Percentiles rank a stretch among this genome's conserved stretches.
Evolutionary conservation across 257 asterid species (phyloP).

Genomic region (Buddleja alternifolia): DNA sequence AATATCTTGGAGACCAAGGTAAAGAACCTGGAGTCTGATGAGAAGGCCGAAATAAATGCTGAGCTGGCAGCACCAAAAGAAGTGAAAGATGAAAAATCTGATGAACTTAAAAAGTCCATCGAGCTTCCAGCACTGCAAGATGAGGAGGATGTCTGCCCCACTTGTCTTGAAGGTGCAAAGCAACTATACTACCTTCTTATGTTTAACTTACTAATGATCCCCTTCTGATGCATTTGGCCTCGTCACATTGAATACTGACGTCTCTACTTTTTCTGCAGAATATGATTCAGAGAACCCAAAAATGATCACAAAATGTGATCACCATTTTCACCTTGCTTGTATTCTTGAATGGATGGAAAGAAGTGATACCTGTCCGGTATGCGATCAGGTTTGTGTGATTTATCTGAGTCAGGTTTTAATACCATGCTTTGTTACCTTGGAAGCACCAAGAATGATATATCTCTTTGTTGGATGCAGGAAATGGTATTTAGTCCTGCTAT

Average conservation of each 20-base stretch:
- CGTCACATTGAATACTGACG: slow-evolving; percentile 14
- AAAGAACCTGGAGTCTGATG: slow-evolving; percentile 53
- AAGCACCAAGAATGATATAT: slow-evolving; percentile 19
- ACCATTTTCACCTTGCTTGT: slow-evolving; percentile 89
- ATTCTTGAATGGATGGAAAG: slow-evolving; percentile 99
- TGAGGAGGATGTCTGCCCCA: slow-evolving; percentile 89
- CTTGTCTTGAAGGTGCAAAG: slow-evolving; percentile 84
- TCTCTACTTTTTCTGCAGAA: slow-evolving; percentile 53
- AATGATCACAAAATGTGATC: slow-evolving; percentile 82
- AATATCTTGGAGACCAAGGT: slow-evolving; percentile 53
- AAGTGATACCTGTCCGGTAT: slow-evolving; percentile 87
- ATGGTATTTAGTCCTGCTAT: slow-evolving; percentile 61
- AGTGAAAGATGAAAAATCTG: slow-evolving; percentile 56
- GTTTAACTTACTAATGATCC: slow-evolving; percentile 9
- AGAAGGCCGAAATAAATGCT: slow-evolving; percentile 34
- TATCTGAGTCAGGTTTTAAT: not conserved
- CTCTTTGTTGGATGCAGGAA: slow-evolving; percentile 56
- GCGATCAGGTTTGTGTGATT: slow-evolving; percentile 65
- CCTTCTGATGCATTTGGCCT: slow-evolving; percentile 2
- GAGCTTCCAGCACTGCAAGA: slow-evolving; percentile 48
- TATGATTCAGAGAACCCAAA: slow-evolving; percentile 87
- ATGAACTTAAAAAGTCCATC: slow-evolving; percentile 59
- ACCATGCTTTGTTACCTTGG: slow-evolving; percentile 8
- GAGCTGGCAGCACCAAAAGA: slow-evolving; percentile 48
- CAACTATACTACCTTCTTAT: slow-evolving; percentile 6